Base-by-base conservation (phyloP, 2,329 filamentous ascomycete genomes). In the Colletotrichum sp. region DNA sequence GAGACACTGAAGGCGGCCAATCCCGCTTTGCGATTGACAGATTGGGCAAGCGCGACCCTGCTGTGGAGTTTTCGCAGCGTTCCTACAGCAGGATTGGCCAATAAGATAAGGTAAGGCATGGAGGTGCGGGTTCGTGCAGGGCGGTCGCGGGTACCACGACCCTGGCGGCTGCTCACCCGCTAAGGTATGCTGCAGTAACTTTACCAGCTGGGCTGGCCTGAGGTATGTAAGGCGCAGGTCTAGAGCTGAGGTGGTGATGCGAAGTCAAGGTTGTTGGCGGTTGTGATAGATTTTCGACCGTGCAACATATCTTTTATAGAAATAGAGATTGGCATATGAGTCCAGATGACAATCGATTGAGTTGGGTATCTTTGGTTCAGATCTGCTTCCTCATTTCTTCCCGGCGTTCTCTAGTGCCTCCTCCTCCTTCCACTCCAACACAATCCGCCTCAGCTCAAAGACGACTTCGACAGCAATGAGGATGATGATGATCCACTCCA, bases 401-500 rank as follows among this genome's bases (percentile, higher is more conserved):
- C 28, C 71, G 28, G 78, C 78, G 59, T 76, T 78, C 44, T 80
- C 69, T 16, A 32, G 65, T 15, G 16, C 78, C 44, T 88, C 85
- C 63, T 88, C 86, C 63, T 85, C 83, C 70, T 77, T 80, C 80
- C 88, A 88, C 80, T 95, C 94, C 78, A 92, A 90, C 84, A 92
- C 93, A 65, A 96, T 89, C 72, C 94, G 89, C 77, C 95, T 88
- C 77, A 98, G 88, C 85, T 98, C 96, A 83, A 99, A 97, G 13
- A 93, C 89, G 16, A 99, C 96, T 86, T 99, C 97, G 39, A 99
- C 94, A 2, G 95, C 92, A 82, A 99, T 99, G 71, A 99, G 90
- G 4, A 95, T 89, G 80, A 99, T 99, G 83, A 99, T 99, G 80
- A 98, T 98, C 94, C 95, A 96, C 86, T 99, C 97, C 13, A 99